These are phyloP conservation scores for Vigna radiata DNA, from an alignment of 306 rosid genomes.

Conservation along the genomic window DNA sequence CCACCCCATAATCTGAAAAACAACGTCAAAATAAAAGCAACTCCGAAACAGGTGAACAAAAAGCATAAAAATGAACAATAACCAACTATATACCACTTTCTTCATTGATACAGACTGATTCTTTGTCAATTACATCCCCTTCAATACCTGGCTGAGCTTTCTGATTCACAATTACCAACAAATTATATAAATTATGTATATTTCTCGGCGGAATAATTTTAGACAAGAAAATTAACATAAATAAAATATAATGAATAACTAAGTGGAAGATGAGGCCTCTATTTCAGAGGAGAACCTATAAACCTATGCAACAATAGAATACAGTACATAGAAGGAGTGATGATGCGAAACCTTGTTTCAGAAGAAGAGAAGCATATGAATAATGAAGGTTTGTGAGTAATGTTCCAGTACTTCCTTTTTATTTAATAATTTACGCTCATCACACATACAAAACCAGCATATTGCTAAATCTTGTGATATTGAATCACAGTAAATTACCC, in stretches of 20 bases:
- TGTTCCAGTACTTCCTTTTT: background rate
- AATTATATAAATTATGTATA: background rate
- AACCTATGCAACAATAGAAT: background rate
- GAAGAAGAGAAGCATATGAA: background rate
- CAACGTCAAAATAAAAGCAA: constrained; percentile 35
- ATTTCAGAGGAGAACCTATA: background rate
- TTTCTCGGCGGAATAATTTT: background rate
- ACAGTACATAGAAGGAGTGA: background rate
- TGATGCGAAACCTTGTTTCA: background rate
- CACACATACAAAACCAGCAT: background rate
- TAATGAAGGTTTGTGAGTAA: background rate
- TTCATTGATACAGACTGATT: constrained; percentile 46
- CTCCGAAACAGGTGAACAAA: constrained; percentile 13
- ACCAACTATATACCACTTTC: constrained; percentile 49
- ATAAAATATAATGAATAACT: background rate
- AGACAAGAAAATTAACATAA: background rate
- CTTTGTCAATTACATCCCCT: constrained; percentile 63
- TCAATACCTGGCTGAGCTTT: constrained; percentile 60
- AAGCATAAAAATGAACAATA: constrained; percentile 16
- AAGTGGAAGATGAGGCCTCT: background rate
- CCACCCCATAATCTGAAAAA: constrained; percentile 82
- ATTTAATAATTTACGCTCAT: background rate
- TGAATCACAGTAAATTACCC: background rate
- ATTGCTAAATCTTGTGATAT: background rate
- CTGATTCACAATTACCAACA: background rate